phyloP scores from a whole-genome alignment of 2,329 filamentous ascomycete species.

The Venturia oleaginea region DNA sequence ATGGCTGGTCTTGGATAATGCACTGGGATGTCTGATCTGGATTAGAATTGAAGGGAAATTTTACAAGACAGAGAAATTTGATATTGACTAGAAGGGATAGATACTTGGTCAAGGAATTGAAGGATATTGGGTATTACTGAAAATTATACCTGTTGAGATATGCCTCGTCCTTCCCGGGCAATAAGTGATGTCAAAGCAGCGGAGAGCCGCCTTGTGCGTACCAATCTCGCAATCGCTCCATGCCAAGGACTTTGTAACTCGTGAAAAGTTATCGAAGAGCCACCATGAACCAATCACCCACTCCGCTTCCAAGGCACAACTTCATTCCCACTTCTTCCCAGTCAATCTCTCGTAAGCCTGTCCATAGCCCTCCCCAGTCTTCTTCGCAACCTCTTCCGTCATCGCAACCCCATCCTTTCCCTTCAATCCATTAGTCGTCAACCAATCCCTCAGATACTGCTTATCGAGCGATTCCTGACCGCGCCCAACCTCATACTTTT shows the following conservation, averaged over 20 bases:
- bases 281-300: not conserved
- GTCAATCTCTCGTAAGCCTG: conserved; percentile 67
- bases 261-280: not conserved
- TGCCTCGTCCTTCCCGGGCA: not conserved
- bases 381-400: conserved; percentile 58
- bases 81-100: no score
- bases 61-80: no score
- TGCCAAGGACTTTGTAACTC: not conserved
- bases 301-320: not conserved
- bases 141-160: not conserved
- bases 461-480: conserved; percentile 85
- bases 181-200: not conserved
- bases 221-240: not conserved
- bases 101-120: not conserved
- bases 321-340: conserved; percentile 38
- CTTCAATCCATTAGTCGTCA: conserved; percentile 63
- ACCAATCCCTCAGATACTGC: conserved; percentile 65
- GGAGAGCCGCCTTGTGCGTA: not conserved
- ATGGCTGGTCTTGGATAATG: not conserved
- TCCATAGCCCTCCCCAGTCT: conserved; percentile 63
- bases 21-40: no score
- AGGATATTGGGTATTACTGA: not conserved
- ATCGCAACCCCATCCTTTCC: conserved; percentile 64
- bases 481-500: conserved; percentile 60
- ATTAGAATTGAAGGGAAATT: no score